These are phyloP conservation scores for Saccharomycopsis schoenii DNA, from an alignment of 805 yeast genomes.

Conservation along the genomic window DNA sequence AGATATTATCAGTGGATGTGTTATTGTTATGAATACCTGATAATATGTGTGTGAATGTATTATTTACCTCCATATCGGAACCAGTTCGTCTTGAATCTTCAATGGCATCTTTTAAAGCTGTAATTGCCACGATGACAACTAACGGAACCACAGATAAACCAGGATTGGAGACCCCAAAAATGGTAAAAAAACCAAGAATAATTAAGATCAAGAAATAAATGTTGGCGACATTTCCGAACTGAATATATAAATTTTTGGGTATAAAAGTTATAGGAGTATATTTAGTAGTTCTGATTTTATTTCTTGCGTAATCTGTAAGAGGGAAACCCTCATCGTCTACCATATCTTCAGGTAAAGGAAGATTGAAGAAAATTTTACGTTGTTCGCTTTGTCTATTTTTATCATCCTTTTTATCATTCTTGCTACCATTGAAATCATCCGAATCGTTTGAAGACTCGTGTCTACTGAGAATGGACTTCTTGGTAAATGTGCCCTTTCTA, in stretches of 20 bases:
- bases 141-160: slow-evolving; percentile 68
- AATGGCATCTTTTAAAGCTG: slow-evolving; percentile 71
- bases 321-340: slow-evolving; percentile 56
- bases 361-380: slow-evolving; percentile 50
- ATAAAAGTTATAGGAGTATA: slow-evolving; percentile 84
- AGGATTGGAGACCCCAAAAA: slow-evolving; percentile 77
- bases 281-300: slow-evolving; percentile 91
- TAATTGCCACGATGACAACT: slow-evolving; percentile 63
- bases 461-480: neutral
- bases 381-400: slow-evolving; percentile 31
- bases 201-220: slow-evolving; percentile 72
- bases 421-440: slow-evolving; percentile 24
- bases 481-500: slow-evolving; percentile 6
- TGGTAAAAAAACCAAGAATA: slow-evolving; percentile 66
- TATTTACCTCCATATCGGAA: slow-evolving; percentile 65
- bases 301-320: slow-evolving; percentile 57
- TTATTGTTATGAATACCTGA: slow-evolving; percentile 47
- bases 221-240: slow-evolving; percentile 86
- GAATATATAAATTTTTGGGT: slow-evolving; percentile 73
- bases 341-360: slow-evolving; percentile 47
- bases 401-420: slow-evolving; percentile 26
- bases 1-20: slow-evolving; percentile 51
- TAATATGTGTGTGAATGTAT: slow-evolving; percentile 60
- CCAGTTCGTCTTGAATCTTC: slow-evolving; percentile 72
- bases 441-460: slow-evolving; percentile 17